These are phyloP conservation scores for Rosellinia necatrix DNA, from an alignment of 2,329 filamentous ascomycete genomes.

Conservation along the genomic window DNA sequence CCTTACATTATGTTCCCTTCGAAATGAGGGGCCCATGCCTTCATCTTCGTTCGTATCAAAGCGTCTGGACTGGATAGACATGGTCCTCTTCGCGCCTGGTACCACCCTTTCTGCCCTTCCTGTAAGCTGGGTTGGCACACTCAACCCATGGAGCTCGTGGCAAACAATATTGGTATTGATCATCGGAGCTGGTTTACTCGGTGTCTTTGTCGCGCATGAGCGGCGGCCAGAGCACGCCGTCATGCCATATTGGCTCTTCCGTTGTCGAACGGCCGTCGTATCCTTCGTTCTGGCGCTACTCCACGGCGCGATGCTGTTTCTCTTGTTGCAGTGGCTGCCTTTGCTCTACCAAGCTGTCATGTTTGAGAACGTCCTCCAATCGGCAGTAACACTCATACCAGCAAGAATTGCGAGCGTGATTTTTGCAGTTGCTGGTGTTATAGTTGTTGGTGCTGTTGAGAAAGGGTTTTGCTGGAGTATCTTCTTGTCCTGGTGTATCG, in stretches of 20 bases:
- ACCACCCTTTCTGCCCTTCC: slow-evolving; percentile 43
- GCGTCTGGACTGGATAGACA: slow-evolving; percentile 63
- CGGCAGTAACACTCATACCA: not conserved
- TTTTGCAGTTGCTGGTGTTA: not conserved
- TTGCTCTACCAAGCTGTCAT: not conserved
- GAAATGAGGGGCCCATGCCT: not conserved
- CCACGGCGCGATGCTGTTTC: not conserved
- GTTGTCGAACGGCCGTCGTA: not conserved
- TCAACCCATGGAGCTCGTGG: slow-evolving; percentile 68
- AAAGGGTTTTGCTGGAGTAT: not conserved
- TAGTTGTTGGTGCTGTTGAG: not conserved
- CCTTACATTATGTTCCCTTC: not conserved
- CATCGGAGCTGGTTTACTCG: slow-evolving; percentile 36
- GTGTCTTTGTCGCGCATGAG: not conserved
- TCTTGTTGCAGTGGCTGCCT: not conserved
- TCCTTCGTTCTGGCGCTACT: not conserved
- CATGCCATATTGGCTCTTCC: not conserved
- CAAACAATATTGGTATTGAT: slow-evolving; percentile 62
- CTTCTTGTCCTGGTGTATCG: not conserved
- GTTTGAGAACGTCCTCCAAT: not conserved
- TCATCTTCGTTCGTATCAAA: too few species aligned
- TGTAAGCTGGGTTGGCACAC: slow-evolving; percentile 56
- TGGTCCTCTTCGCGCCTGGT: slow-evolving; percentile 65
- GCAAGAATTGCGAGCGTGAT: not conserved
- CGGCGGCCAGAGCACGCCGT: not conserved